Base-by-base conservation (phyloP, 805 yeast species). In the Candida pini region DNA sequence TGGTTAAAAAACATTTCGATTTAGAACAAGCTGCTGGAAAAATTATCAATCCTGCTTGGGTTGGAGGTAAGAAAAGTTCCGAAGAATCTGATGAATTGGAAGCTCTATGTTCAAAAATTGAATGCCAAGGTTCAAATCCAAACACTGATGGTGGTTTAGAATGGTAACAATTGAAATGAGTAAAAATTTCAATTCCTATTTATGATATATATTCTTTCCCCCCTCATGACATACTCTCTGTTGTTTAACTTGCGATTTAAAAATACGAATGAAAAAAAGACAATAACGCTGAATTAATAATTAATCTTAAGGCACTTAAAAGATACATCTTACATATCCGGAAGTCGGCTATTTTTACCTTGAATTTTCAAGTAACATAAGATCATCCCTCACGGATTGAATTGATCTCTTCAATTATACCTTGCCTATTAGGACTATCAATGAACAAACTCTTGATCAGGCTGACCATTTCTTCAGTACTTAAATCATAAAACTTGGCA, bases 1-100 rank as follows among this genome's bases (percentile, higher is more conserved):
- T 76, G 78, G 79, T 74, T 34, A 72, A 73, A 48, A 65, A 58
- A 23, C 81, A 76, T 52, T 73, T 56, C 35, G 69, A 53, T 1
- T 29, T 51, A 18, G 82, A 76, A 48, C 56, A 66, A 45, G 53
- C 43, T 23, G 61, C 58, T 5, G 80, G 79, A 5, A 54, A 47
- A 9, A 64, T 59, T 34, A 62, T 76, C 32, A 71, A 74, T 45
- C 81, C 81, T 3, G 80, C 79, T 10, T 52, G 54, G 28, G 60
- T 69, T 23, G 69, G 68, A 5, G 64, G 63, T 28, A 59, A 53
- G 28, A 54, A 56, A 22, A 54, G 58, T 18, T 60, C 60, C 30
- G 66, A 62, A 28, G 70, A 66, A 36, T 69, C 67, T 30, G 69
- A 62, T 23, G 77, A 72, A 48, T 57, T 73, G 38, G 78, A 74